A percentile compares a stretch with the other conserved stretches of the same genome.
Conservation (phyloP, 139 green algal species). For the Raphidocelis subcapitata region DNA sequence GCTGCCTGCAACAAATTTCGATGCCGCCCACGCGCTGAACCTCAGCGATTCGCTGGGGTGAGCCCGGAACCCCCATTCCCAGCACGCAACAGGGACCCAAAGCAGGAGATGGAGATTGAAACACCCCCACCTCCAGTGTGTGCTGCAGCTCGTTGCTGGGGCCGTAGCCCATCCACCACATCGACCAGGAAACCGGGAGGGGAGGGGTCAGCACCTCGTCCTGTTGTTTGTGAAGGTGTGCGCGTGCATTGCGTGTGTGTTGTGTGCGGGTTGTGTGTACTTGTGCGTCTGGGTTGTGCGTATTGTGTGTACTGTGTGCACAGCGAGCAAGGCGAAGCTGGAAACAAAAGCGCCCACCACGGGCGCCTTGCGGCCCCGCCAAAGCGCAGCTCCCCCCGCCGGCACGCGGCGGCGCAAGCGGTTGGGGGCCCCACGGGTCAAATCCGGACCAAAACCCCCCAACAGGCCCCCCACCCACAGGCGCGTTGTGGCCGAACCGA, state of each 20-base stretch:
- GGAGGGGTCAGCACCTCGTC: slow-evolving; percentile 28
- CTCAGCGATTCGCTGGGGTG: too few relatives aligned
- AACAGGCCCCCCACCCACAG: neutral
- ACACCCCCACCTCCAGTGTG: neutral
- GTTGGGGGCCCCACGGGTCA: too few relatives aligned
- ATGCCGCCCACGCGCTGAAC: too few relatives aligned
- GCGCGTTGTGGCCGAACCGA: neutral
- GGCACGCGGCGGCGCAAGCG: too few relatives aligned
- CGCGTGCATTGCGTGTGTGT: neutral
- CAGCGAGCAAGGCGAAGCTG: neutral
- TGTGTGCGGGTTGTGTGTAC: neutral
- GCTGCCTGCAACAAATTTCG: too few relatives aligned
- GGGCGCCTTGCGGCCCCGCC: neutral
- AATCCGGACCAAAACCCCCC: too few relatives aligned
- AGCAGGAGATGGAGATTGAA: too few relatives aligned
- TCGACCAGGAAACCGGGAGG: slow-evolving; percentile 25
- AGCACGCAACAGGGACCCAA: too few relatives aligned
- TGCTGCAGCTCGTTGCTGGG: slow-evolving; percentile 1
- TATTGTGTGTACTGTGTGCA: neutral
- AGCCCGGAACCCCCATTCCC: too few relatives aligned
- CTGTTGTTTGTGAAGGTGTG: neutral
- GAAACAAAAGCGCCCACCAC: neutral
- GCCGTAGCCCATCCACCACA: slow-evolving; percentile 27
- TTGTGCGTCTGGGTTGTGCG: neutral
- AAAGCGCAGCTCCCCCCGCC: too few relatives aligned